Conservation (phyloP, 2,329 filamentous ascomycete species). For the Penicillium hesseltinei region DNA sequence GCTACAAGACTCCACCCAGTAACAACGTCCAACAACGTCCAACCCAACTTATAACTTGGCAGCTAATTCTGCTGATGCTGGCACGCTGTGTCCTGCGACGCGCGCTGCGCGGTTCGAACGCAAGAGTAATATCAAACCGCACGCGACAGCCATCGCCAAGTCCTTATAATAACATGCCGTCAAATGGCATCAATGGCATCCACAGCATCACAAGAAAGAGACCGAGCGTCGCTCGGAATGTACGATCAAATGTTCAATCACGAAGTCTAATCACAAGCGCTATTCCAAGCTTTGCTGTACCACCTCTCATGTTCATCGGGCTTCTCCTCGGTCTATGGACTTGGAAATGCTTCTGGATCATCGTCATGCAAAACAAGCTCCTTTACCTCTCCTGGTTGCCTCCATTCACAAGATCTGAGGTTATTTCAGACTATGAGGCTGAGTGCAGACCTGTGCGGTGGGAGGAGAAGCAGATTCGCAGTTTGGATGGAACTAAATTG, state of each 20-base stretch:
- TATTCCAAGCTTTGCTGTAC: slow-evolving; percentile 54
- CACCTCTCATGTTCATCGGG: slow-evolving; percentile 65
- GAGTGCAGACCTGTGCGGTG: slow-evolving; percentile 64
- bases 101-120: neutral
- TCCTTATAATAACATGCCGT: neutral
- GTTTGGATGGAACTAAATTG: slow-evolving; percentile 45
- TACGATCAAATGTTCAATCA: neutral
- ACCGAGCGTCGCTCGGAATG: neutral
- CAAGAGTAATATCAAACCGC: neutral
- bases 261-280: slow-evolving; percentile 22
- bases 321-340: slow-evolving; percentile 64
- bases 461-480: slow-evolving; percentile 55
- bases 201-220: slow-evolving; percentile 1
- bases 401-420: slow-evolving; percentile 67
- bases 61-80: slow-evolving; percentile 4
- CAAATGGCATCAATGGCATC: slow-evolving; percentile 1
- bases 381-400: slow-evolving; percentile 77
- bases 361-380: slow-evolving; percentile 76
- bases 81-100: neutral
- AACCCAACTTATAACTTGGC: neutral
- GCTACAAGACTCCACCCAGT: neutral
- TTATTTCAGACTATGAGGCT: slow-evolving; percentile 60
- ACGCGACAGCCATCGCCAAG: neutral
- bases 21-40: neutral
- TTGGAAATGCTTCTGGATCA: slow-evolving; percentile 68